Base-by-base conservation (phyloP, 2,329 filamentous ascomycete species). In the Penicillium rolfsii region DNA sequence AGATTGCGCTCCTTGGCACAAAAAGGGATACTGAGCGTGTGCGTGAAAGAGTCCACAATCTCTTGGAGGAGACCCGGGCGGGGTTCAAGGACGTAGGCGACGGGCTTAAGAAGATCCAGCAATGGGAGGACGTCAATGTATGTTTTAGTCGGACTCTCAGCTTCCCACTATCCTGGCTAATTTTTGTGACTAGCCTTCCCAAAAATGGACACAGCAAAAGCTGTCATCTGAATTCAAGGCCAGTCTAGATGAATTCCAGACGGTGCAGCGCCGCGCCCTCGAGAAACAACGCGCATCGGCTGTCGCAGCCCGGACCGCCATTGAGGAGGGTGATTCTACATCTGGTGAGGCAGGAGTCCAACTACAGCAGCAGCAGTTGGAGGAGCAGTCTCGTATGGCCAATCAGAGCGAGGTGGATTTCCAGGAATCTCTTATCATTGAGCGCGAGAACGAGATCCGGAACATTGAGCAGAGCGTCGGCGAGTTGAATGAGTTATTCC, bases 391-490 rank as follows among this genome's bases (percentile, higher is more conserved):
- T 12, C 91, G 91, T 58, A 84, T 98, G 8, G 95, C 93, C 1
- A 86, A 91, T 30, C 95, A 99, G 76, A 89, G 92, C 69, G 96
- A 99, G 73, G 95, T 99, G 46, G 94, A 99, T 74, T 99, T 97
- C 80, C 95, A 99, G 74, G 95, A 99, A 69, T 89, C 90, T 16
- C 83, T 99, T 60, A 99, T 99, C 73, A 89, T 96, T 63, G 94
- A 99, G 82, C 93, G 96, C 57, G 95, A 99, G 77, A 88, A 92
- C 59, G 95, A 99, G 81, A 99, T 99, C 67, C 89, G 93, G 64
- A 96, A 96, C 74, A 99, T 99, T 71, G 95, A 98, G 80, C 93
- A 97, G 77, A 93, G 91, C 58, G 95, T 99, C 6, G 91, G 91
- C 58, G 95, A 99, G 72, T 82, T 99, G 64, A 99, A 99, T 71